Evolutionary conservation across 495 filamentous ascomycete species (phyloP).

Genomic region (Xylaria nigripes): DNA sequence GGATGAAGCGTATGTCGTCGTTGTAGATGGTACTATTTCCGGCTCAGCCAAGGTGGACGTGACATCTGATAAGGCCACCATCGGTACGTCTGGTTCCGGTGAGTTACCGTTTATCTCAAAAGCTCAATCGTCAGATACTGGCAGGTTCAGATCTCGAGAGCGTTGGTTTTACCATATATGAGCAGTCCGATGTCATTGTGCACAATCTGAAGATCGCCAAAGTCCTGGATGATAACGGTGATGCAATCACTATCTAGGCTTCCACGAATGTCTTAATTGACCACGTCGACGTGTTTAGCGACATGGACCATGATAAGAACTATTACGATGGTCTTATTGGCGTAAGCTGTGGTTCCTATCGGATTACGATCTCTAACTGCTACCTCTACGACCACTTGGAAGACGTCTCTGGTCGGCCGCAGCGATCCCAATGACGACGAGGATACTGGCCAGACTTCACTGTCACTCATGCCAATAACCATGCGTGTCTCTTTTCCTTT

Average conservation of each 20-base stretch:
- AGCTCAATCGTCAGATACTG: background rate
- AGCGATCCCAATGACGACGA: conserved; percentile 40
- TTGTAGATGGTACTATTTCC: conserved; percentile 41
- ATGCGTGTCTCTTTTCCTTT: background rate
- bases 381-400: conserved; percentile 58
- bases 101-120: too few species aligned
- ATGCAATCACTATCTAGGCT: conserved; percentile 51
- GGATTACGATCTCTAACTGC: conserved; percentile 44
- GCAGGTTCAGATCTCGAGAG: conserved; percentile 34
- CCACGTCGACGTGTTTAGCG: conserved; percentile 56
- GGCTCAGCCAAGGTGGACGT: conserved; percentile 37
- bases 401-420: conserved; percentile 56
- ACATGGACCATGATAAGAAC: conserved; percentile 51
- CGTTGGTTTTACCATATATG: conserved; percentile 41
- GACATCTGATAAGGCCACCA: conserved; percentile 48
- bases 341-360: conserved; percentile 47
- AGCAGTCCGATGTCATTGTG: conserved; percentile 47
- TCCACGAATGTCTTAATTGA: conserved; percentile 60
- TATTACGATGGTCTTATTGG: conserved; percentile 63
- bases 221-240: conserved; percentile 49
- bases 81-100: conserved; percentile 36
- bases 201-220: conserved; percentile 55
- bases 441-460: conserved; percentile 47
- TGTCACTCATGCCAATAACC: conserved; percentile 56
- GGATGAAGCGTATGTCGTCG: conserved; percentile 39